Evolutionary conservation across 768 basidiomycete species (phyloP), one percentile per base, ranked within the genome.

Genomic region (Mycena kentingensis): DNA sequence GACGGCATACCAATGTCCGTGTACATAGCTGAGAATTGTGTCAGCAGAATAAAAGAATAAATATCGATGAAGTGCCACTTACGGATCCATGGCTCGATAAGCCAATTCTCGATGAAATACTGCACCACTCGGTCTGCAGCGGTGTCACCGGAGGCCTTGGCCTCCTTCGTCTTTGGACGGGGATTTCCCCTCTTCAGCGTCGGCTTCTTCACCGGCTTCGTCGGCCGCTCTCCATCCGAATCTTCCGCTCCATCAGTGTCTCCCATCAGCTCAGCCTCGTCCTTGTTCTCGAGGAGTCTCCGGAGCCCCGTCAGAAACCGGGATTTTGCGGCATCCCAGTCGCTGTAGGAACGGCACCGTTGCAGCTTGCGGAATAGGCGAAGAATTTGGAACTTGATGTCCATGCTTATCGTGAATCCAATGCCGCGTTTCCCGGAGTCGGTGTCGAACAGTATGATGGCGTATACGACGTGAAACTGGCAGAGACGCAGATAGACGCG

Each of bases 1-100:
- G 29, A 13, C 3, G 52, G 52, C 41, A 55, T 22, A 5, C 48
- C 54, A 6, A 55, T 55, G 18, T 55, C 48, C 1, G 54, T 55
- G 21, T 31, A 50, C 32, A 49, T 27, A 7, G 29, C 47, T 49
- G n/a, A n/a, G 19, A 41, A 34, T 36, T n/a, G n/a, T 48, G 44
- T 31, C n/a, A 15, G 34, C 32, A 16, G 3, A 19, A 25, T 21
- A 5, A 36, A 10, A 5, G 26, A 5, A 7, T 31, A 13, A 13
- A 19, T 18, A 18, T 15, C 16, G 5, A 26, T 11, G 29, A 4
- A 3, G 21, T 22, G 15, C 8, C 8, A 47, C 46, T 18, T 5
- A 53, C 52, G 10, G 6, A 53, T 53, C 52, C 52, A 53, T 3
- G 29, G 37, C 7, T 28, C 6, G 13, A 48, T 18, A 22, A 53